These are phyloP conservation scores for Apocynum venetum DNA, from an alignment of 257 asterid genomes.

Conservation along the genomic window DNA sequence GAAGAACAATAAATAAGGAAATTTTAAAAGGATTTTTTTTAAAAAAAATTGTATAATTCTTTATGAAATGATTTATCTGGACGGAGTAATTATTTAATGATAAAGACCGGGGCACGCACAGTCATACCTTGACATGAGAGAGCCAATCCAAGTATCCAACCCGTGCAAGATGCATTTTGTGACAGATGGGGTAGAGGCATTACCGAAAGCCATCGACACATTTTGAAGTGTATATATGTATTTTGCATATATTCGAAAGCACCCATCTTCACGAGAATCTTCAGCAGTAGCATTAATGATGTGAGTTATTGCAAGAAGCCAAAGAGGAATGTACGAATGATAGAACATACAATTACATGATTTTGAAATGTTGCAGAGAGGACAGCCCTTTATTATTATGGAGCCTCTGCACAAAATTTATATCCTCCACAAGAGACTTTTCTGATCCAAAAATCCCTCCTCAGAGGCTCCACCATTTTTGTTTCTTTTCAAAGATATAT, in stretches of 20 bases:
- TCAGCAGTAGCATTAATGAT: conserved; percentile 13
- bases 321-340: not conserved
- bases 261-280: conserved; percentile 21
- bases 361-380: not conserved
- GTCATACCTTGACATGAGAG: no score
- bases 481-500: not conserved
- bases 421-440: not conserved
- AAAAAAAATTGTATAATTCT: no score
- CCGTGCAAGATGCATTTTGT: not conserved
- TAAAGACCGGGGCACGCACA: no score
- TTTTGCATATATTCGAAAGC: not conserved
- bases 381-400: not conserved
- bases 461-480: conserved; percentile 1
- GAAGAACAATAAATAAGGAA: no score
- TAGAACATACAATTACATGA: not conserved
- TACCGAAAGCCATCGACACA: not conserved
- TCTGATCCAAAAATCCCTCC: not conserved
- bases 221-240: not conserved
- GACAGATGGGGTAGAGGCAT: not conserved
- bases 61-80: no score
- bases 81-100: no score
- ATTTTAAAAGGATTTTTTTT: no score
- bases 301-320: conserved; percentile 7
- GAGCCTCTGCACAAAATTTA: conserved; percentile 6
- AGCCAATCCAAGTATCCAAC: no score